Evolutionary conservation across 108 stramenopile genomes (phyloP), one percentile per base, ranked within the genome.

Genomic region (Skeletonema tropicum): DNA sequence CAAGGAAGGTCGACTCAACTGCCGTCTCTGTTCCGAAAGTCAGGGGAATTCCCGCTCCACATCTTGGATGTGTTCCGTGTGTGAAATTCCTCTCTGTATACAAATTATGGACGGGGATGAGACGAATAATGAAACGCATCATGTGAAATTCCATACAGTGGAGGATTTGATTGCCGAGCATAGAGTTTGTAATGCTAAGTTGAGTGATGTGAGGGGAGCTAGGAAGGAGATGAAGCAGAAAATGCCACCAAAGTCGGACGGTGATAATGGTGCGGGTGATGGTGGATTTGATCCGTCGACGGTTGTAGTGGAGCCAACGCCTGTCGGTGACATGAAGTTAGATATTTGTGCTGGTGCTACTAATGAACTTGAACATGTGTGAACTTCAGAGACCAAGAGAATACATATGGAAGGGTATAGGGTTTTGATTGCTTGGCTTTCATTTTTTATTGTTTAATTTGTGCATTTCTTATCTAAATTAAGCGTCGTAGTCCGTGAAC

Each of bases 1-100:
- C 52, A 55, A 55, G 8, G 52, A 55, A 55, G 52, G 52, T 23
- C 19, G 52, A 55, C 52, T 55, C 52, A 55, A 55, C 23, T 55
- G 52, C n/a, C 52, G 52, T 7, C 52, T 55, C 52, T 55, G 52
- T n/a, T 55, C 52, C 21, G 52, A 55, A 55, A 55, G 52, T 55
- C 52, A 55, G 5, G 52, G 52, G 15, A 55, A 55, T 23, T 55
- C 52, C 52, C 52, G 52, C 9, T 55, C 52, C 52, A 55, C 52
- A 21, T 55, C 52, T 0, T 55, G 52, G 52, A 55, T 55, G 52
- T 55, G 52, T 17, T 55, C 52, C 2, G 52, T 55, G 9, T 55
- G 52, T 2, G 52, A 55, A 55, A 23, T 55, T 23, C 52, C 52
- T 1, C 52, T 55, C 9, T 55, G 52, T 8, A 55, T 55, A 23